Conservation (phyloP, 441 rosid genomes). For the Populus hybrid region DNA sequence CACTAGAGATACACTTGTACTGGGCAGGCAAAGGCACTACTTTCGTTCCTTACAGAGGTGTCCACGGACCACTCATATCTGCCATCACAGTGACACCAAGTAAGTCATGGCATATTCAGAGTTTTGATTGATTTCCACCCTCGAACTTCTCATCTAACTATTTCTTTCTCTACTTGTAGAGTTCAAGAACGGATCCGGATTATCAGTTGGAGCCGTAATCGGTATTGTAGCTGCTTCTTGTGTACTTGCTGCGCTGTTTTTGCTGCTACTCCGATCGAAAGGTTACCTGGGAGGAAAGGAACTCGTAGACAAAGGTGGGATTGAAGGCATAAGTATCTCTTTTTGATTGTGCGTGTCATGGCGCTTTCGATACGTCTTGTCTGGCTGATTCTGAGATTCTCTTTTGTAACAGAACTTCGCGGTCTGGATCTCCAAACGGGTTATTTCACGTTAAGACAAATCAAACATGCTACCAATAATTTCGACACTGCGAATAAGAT, state of each 20-base stretch:
- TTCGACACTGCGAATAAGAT: constrained; percentile 64
- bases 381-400: neutral
- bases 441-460: constrained; percentile 63
- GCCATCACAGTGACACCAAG: constrained; percentile 76
- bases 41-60: constrained; percentile 56
- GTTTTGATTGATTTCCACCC: neutral
- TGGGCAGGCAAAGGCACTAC: constrained; percentile 89
- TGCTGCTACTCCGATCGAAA: constrained; percentile 38
- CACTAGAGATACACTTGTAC: constrained; percentile 70
- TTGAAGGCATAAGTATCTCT: neutral
- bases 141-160: neutral
- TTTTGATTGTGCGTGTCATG: neutral
- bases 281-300: constrained; percentile 56
- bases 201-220: constrained; percentile 61
- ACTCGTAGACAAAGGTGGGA: constrained; percentile 47
- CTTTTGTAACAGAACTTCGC: constrained; percentile 45
- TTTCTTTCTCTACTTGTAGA: constrained; percentile 37
- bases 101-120: constrained; percentile 27
- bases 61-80: constrained; percentile 85
- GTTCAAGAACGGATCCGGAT: constrained; percentile 40
- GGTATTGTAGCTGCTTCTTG: constrained; percentile 58
- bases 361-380: neutral
- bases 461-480: constrained; percentile 64
- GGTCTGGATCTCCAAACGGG: constrained; percentile 64
- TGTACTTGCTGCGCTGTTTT: constrained; percentile 30